Percentiles rank a stretch among this genome's conserved stretches.
Evolutionary conservation across 306 rosid genomes (phyloP).

Genomic region (Hylodesmum podocarpum): DNA sequence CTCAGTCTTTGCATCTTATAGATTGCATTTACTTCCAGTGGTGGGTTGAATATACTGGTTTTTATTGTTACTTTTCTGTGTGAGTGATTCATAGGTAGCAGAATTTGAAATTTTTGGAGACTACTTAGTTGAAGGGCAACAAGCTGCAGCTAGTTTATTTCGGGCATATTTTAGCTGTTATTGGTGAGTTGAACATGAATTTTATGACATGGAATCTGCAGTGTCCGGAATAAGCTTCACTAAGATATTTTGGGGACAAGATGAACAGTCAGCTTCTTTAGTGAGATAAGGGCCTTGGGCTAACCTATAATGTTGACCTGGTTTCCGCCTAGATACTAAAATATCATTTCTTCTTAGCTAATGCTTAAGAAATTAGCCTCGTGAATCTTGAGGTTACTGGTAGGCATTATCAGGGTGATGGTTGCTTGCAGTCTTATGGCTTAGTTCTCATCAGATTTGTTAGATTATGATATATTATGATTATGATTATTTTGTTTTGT

Average conservation of each 20-base stretch:
- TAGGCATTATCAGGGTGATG: not conserved
- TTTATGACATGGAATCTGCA: conserved; percentile 4
- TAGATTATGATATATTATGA: not conserved
- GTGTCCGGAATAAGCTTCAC: conserved; percentile 20
- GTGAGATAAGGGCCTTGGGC: not conserved
- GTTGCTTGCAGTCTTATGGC: not conserved
- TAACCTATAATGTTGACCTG: not conserved
- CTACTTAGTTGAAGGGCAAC: conserved; percentile 9
- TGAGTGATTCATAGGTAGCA: conserved; percentile 11
- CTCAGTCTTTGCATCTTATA: conserved; percentile 17
- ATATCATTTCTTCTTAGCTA: conserved; percentile 8
- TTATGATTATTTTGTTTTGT: conserved; percentile 21
- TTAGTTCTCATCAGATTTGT: conserved; percentile 5
- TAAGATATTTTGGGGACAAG: not conserved
- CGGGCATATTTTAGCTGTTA: conserved; percentile 14
- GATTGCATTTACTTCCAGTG: conserved; percentile 29
- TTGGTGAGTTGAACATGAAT: conserved; percentile 13
- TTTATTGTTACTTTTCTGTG: not conserved
- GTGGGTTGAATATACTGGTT: not conserved
- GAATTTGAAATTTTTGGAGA: conserved; percentile 5
- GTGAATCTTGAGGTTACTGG: conserved; percentile 1
- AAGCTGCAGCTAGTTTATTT: conserved; percentile 6
- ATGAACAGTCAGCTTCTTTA: conserved; percentile 22
- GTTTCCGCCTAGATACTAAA: conserved; percentile 21
- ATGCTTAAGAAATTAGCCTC: not conserved